Evolutionary conservation across 2,329 filamentous ascomycete genomes (phyloP), one percentile per base, ranked within the genome.

Genomic region (Didymellaceae sp.): DNA sequence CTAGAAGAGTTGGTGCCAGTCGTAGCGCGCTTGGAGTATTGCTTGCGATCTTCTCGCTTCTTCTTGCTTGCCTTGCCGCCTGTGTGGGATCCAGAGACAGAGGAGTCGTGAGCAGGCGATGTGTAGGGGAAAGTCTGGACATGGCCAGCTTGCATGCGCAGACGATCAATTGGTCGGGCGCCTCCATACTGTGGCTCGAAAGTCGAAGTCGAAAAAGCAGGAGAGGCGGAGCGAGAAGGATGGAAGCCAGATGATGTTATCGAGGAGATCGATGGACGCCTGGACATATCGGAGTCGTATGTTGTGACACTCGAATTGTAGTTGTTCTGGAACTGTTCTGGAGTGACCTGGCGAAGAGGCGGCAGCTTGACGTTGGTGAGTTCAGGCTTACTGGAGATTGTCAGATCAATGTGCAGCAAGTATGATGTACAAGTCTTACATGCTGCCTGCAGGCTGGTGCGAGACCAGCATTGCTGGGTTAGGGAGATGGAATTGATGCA

Each of bases 11-110:
- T 40, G 4, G 44, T 48, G 5, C 43, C 44, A 5, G 17, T 30
- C 2, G 24, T 6, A 1, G 43, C 39, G 16, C 43, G 42, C 32
- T 44, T 43, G 26, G 50, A 53, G 18, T 34, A 48, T 8, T 47
- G 43, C 50, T 48, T 53, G 37, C 50, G 50, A 13, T 53, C 50
- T 16, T 44, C 44, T 24, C 51, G 51, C 40, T 54, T 54, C 45
- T 50, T 54, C 40, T 54, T 54, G 34, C 43, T 42, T 13, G 41
- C 51, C 20, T 54, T 54, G 4, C 45, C 45, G n/a, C 41, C 45
- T 9, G 51, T 24, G 41, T 54, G 51, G 6, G 37, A n/a, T 43
- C 21, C 14, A 13, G 9, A 18, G 18, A 44, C 10, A 2, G 24
- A 24, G 4, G 50, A 30, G 6, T 48, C 38, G 2, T 34, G 50